Evolutionary conservation across 768 basidiomycete species (phyloP), one percentile per base, ranked within the genome.

Genomic region (Jaapia argillacea): DNA sequence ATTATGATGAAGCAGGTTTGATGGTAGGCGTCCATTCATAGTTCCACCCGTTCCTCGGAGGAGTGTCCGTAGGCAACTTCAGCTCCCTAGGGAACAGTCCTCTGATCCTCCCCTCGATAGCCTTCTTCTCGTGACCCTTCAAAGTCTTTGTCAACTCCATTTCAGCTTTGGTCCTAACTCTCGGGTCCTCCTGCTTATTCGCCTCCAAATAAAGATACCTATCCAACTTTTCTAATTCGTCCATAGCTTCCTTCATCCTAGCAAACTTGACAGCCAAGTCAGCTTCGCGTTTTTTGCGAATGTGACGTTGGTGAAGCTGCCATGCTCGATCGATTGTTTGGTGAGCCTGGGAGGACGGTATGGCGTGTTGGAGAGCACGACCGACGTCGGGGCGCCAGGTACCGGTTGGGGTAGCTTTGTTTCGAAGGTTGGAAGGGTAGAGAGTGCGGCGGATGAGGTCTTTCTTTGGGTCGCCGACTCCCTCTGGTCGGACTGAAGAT

Each of bases 281-380:
- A 26, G 69, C 76, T 23, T 80, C 74, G 36, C 85, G 72, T 48
- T 71, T 67, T 55, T 83, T 77, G 33, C 92, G 77, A 28, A 80
- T 47, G 54, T 86, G 81, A 24, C 92, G 75, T 50, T 76, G 72
- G 63, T 89, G 79, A 7, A 97, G 71, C 41, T 81, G 66, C 85
- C 86, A 97, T 3, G 92, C 92, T 24, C 92, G 78, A 50, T 89
- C 83, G 42, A 96, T 91, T 2, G 90, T 96, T 49, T 90, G 76
- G 64, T 96, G 89, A 0, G 87, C 90, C 59, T 94, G 90, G 4
- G 71, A 75, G 3, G 87, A 88, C 10, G 89, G 88, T 41, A 96
- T 83, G n/a, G 87, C 87, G 43, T 72, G 74, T 51, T 85, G 80
- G 13, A 97, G 65, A 6, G 87, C 81, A 40, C 69, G 74, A 26